Base-by-base conservation (phyloP, 1,284 basidiomycete genomes). In the Hemileia vastatrix region DNA sequence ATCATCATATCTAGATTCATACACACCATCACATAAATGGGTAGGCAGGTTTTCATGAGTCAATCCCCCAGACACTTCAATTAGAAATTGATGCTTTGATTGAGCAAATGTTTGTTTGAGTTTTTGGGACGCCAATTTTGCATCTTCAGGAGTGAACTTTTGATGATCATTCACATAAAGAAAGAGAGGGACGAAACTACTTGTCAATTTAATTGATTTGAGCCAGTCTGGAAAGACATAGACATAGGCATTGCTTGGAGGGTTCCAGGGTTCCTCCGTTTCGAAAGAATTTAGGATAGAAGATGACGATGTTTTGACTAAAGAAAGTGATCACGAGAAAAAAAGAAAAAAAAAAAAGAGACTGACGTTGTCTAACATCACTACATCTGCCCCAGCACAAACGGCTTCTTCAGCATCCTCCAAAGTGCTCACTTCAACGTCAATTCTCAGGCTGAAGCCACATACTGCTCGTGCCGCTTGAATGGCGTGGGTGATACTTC, bases 391-490 rank as follows among this genome's bases (percentile, higher is more conserved):
- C 2, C 94, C 94, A 1, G 94, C 93, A 43, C 86, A 84, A 72
- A 99, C 92, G 9, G 94, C 94, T 78, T 98, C 91, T 68, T 92
- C 85, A 4, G 93, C 94, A 77, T 97, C 93, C 15, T 81, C 85
- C 76, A 91, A 85, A 19, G 85, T 85, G 63, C 85, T 82, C 36
- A 95, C 94, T 76, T 99, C 95, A 40, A 98, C 93, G 67, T 98
- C 94, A 57, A 99, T 85, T 32, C 90, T 83, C 52, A 94, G 79
- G 64, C 86, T 88, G 78, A 98, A 98, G 21, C 95, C 94, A 18
- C 90, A 91, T 24, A 92, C 92, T 66, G 83, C 79, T 32, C 91
- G 86, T 9, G 93, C 92, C 64, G 87, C 83, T 67, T 85, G 77
- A 65, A 98, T 85, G 1, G 94, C 94, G 50, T 84, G 79, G 0